Conservation (phyloP, 495 filamentous ascomycete species). For the Corynascus novoguineensis region DNA sequence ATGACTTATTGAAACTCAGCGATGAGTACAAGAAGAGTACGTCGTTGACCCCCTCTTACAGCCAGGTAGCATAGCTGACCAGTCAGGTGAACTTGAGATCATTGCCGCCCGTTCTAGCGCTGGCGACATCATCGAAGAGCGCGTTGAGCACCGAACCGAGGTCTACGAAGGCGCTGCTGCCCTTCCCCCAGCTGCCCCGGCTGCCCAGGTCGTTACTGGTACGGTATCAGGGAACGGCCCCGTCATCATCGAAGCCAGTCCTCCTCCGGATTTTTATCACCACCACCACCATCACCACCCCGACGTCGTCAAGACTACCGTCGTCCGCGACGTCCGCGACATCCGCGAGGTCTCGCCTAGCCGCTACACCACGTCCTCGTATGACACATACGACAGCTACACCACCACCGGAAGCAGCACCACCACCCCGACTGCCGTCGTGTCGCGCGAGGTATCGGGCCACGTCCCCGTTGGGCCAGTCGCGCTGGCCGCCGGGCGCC, state of each 20-base stretch:
- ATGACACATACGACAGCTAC: constrained; percentile 21
- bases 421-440: constrained; percentile 28
- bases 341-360: constrained; percentile 38
- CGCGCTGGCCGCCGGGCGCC: constrained; percentile 29
- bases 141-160: constrained; percentile 26
- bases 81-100: constrained; percentile 36
- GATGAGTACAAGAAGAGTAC: constrained; percentile 59
- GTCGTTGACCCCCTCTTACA: constrained; percentile 10
- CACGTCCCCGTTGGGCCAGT: constrained; percentile 49
- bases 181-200: neutral
- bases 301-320: constrained; percentile 38
- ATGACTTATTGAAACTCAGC: constrained; percentile 76
- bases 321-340: constrained; percentile 34
- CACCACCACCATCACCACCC: constrained; percentile 19
- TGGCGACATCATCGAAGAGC: constrained; percentile 38
- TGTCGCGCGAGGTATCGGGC: constrained; percentile 42
- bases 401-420: constrained; percentile 24
- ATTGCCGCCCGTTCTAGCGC: constrained; percentile 32
- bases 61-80: constrained; percentile 14
- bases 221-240: constrained; percentile 21
- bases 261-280: constrained; percentile 30
- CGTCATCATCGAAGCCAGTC: constrained; percentile 38
- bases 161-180: constrained; percentile 11
- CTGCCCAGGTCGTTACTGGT: constrained; percentile 1
- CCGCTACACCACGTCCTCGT: constrained; percentile 20